Base-by-base conservation (phyloP, 306 rosid species). In the Fragaria vesca region DNA sequence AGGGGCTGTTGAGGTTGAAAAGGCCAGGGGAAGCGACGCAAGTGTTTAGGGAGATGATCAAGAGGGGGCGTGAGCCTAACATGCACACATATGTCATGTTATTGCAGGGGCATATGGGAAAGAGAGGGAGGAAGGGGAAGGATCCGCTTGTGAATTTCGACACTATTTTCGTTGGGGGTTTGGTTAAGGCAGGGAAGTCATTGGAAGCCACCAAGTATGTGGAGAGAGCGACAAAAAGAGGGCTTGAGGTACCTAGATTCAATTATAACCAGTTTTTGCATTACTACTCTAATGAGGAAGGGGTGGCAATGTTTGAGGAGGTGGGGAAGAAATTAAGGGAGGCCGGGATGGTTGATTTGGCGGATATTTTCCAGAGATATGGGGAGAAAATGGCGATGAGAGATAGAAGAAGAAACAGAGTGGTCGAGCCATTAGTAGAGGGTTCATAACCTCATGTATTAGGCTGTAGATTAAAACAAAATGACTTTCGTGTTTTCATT, bases 31-130 rank as follows among this genome's bases (percentile, higher is more conserved):
- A 92, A 78, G 97, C 98, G 8, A 89, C 98, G 4, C 80, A 89
- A 60, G 93, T 92, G 78, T 94, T 94, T 61, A 83, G 96, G 78
- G 91, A 84, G 85, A 94, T 94, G 96, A 82, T 89, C 52, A 85
- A 65, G 17, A 79, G 18, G 65, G 82, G 90, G 79, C 82, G 88
- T 24, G 83, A 87, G 79, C 90, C 90, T 36, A 84, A 43, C 66
- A 91, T 93, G 96, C 97, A 93, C 69, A 89, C 97, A 6, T 93
- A 90, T 36, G 54, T 93, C 13, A 93, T 93, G 98, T 47, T 93
- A 78, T 81, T 94, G 89, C 93, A 91, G 72, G 98, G 98, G 18
- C 97, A 87, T 82, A 13, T 87, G 81, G 88, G 88, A 60, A 84
- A 78, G 86, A 80, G 85, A 46, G 87, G 90, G 6, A 80, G 87